Base-by-base conservation (phyloP, 352 stramenopile species). In the Phytophthora megakarya region DNA sequence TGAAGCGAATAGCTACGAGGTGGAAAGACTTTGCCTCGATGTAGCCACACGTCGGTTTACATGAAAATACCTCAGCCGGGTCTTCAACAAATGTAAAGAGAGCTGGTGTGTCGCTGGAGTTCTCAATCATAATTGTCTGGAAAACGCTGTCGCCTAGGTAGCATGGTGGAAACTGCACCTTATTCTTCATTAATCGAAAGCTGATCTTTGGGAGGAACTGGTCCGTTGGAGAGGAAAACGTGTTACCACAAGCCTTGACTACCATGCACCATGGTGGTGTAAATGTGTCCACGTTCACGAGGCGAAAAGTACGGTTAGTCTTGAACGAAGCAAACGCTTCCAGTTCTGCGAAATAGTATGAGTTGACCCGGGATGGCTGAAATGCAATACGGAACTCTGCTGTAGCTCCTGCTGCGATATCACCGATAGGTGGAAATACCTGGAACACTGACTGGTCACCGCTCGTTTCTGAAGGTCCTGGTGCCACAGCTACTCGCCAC, bases 261-360 rank as follows among this genome's bases (percentile, higher is more conserved):
- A 86, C 68, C 1, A 98, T 38, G 42, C 78, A 95, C 92, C 90
- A 98, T 18, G 95, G 92, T 15, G 94, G 93, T 26, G 89, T 93
- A 39, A 98, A 93, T 16, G 90, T 97, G 32, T 90, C 76, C 44
- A 97, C 88, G 54, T 97, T 96, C 3, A 98, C 94, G 25, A 98
- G 82, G 7, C 94, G 89, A 57, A 98, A 98, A 12, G 89, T 97
- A 28, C 91, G 81, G 60, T 98, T 97, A 10, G 90, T 97, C 55
- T 97, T 97, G 64, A 97, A 97, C 18, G 86, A 90, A 33, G 89
- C 88, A 51, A 83, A 94, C 19, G 77, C 89, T 58, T 97, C 93
- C 8, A 98, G 72, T 66, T 97, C 91, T 15, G 78, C 77, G 46
- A 95, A 92, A 68, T 93, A 98, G 72, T 98, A 98, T 15, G 78